These are phyloP conservation scores for Macaranga tanarius DNA, from an alignment of 441 rosid species.

Conservation along the genomic window DNA sequence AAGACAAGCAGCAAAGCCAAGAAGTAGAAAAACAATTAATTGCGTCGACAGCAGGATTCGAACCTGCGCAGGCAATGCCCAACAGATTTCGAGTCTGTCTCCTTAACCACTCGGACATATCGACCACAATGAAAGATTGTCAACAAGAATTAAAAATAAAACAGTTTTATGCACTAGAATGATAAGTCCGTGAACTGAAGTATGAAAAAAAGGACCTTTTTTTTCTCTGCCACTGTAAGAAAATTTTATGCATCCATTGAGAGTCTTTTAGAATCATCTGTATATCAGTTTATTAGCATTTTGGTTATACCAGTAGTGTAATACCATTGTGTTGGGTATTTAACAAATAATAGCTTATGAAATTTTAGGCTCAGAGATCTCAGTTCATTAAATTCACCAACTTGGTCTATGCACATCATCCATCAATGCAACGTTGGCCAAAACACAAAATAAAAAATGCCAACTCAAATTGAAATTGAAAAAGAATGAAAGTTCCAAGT, in stretches of 20 bases:
- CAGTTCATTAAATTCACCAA: not conserved
- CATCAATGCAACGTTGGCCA: not conserved
- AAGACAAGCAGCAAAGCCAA: not conserved
- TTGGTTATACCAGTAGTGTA: too few relatives aligned
- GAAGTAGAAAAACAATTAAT: not conserved
- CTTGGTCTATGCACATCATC: not conserved
- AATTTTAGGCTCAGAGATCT: not conserved
- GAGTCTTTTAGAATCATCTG: too few relatives aligned
- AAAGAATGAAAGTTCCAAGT: not conserved
- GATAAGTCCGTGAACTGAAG: too few relatives aligned
- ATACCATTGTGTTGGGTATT: too few relatives aligned
- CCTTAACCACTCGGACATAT: constrained; percentile 99
- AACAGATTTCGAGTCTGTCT: constrained; percentile 99
- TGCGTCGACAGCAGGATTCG: constrained; percentile 99
- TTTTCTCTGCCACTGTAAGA: too few relatives aligned
- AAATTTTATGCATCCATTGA: too few relatives aligned
- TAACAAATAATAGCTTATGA: not conserved
- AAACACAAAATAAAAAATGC: not conserved
- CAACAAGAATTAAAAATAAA: too few relatives aligned
- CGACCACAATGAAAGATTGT: too few relatives aligned
- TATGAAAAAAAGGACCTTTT: too few relatives aligned
- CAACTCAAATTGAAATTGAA: not conserved
- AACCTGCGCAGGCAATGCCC: constrained; percentile 99
- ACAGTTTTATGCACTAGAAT: too few relatives aligned
- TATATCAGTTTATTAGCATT: too few relatives aligned